Evolutionary conservation across 106 monocot genomes (phyloP), one percentile per base, ranked within the genome.

Genomic region (Dendrobium catenatum): DNA sequence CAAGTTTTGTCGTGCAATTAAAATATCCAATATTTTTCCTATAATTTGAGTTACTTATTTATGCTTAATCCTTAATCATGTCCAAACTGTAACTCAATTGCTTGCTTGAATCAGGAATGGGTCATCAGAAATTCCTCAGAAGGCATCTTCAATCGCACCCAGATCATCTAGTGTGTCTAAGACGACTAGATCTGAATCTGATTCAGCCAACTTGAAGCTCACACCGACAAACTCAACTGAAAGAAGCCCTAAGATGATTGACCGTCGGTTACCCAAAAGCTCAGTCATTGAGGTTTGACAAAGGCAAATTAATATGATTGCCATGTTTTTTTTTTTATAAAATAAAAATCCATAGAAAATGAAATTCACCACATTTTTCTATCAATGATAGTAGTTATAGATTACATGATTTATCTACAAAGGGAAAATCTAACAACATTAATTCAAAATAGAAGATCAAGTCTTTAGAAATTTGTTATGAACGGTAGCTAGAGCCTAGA

Each of bases 91-190:
- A 51, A 51, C 11, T 13, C 9, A 20, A 64, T 64, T 64, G 64
- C 1, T 37, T 51, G 17, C 22, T 83, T 70, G 51, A 81, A 77
- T 64, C 74, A 94, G 91, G 85, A 90, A 81, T 77, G 90, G 86
- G 19, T 78, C 90, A 22, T 84, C 86, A 56, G 90, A 94, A 42
- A 74, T 77, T 87, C 85, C 83, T 27, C 89, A 83, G 48, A 91
- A 82, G 85, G 79, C 85, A 64, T 94, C 93, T 49, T 89, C 89
- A 8, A 54, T 56, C 66, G 89, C 95, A 6, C 87, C 91, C 49
- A 85, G 84, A 72, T 74, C 89, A 9, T 68, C 84, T 44, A 93
- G 83, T 55, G 81, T 27, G 48, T 70, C 73, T 51, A 89, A 85
- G 68, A 55, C 59, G 5, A 56, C 61, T 48, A 85, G 84, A 15